Percentiles rank a stretch among this genome's conserved stretches.
Evolutionary conservation across 1,284 basidiomycete genomes (phyloP).

Genomic region (Rhodotorula sp.): DNA sequence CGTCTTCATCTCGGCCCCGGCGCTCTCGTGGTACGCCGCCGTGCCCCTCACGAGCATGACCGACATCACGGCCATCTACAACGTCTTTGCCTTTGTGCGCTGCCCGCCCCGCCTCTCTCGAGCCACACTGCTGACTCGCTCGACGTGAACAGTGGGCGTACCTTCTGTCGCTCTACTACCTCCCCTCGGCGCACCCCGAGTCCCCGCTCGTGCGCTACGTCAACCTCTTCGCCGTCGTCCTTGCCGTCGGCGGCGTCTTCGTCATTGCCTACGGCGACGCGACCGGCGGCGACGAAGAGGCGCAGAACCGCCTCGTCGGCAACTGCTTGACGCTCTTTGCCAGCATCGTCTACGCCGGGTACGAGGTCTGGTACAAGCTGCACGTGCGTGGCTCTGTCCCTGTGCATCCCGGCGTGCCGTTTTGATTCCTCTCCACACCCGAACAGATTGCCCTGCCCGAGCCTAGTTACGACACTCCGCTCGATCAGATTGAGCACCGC

Average conservation of each 20-base stretch:
- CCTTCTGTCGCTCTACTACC: constrained; percentile 44
- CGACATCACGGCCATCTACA: constrained; percentile 47
- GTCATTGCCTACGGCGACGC: constrained; percentile 74
- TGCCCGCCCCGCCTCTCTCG: background rate
- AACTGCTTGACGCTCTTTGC: constrained; percentile 70
- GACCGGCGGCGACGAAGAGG: constrained; percentile 4
- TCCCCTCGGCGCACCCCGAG: constrained; percentile 22
- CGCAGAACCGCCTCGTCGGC: constrained; percentile 54
- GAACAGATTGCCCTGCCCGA: constrained; percentile 18
- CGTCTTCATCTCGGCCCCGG: constrained; percentile 40
- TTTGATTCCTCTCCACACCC: background rate
- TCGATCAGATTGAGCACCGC: constrained; percentile 46
- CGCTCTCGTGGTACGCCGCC: constrained; percentile 43
- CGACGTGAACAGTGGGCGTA: constrained; percentile 43
- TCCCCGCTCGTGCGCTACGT: constrained; percentile 57
- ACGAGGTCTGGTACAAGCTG: constrained; percentile 64
- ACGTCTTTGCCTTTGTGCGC: constrained; percentile 41
- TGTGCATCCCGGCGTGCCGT: background rate
- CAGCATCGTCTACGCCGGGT: constrained; percentile 67
- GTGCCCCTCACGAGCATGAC: constrained; percentile 43
- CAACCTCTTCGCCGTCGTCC: constrained; percentile 65
- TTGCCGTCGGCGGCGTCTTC: constrained; percentile 73
- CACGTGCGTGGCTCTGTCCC: constrained; percentile 55
- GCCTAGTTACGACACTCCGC: constrained; percentile 48
- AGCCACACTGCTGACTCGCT: background rate